phyloP scores from a whole-genome alignment of 768 basidiomycete species.

The Rhizopogon roseolus region DNA sequence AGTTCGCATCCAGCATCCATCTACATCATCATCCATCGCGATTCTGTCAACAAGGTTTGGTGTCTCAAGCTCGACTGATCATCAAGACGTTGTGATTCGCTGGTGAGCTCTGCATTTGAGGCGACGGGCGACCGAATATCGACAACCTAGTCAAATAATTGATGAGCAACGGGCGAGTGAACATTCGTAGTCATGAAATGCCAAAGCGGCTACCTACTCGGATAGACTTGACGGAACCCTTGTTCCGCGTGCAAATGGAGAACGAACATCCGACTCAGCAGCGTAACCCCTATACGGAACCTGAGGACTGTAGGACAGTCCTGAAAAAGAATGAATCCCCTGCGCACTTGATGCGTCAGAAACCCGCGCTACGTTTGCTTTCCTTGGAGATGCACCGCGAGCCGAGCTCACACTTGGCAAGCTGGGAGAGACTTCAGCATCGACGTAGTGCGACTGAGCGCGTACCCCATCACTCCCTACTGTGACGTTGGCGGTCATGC shows the following conservation, averaged over 20 bases:
- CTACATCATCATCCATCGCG: not conserved
- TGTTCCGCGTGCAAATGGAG: conserved; percentile 19
- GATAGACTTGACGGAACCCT: conserved; percentile 14
- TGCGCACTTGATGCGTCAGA: not conserved
- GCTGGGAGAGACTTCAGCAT: conserved; percentile 24
- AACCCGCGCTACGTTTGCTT: not conserved
- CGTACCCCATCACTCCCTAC: not conserved
- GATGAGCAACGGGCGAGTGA: not conserved
- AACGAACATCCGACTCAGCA: conserved; percentile 21
- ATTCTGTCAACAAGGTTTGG: no score
- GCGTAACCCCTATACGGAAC: conserved; percentile 7
- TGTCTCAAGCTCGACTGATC: not conserved
- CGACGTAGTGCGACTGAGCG: conserved; percentile 15
- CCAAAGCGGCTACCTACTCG: conserved; percentile 16
- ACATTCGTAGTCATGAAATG: not conserved
- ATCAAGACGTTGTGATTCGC: not conserved
- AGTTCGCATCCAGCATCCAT: not conserved
- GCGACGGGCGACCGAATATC: conserved; percentile 21
- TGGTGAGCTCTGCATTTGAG: conserved; percentile 4
- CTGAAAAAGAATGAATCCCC: not conserved
- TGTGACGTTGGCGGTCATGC: not conserved
- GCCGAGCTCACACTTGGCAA: conserved; percentile 1
- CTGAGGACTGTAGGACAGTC: conserved; percentile 8
- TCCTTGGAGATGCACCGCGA: not conserved
- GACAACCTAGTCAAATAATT: not conserved